Base-by-base conservation (phyloP, 176 grass and related monocot genomes). In the Lolium perenne region DNA sequence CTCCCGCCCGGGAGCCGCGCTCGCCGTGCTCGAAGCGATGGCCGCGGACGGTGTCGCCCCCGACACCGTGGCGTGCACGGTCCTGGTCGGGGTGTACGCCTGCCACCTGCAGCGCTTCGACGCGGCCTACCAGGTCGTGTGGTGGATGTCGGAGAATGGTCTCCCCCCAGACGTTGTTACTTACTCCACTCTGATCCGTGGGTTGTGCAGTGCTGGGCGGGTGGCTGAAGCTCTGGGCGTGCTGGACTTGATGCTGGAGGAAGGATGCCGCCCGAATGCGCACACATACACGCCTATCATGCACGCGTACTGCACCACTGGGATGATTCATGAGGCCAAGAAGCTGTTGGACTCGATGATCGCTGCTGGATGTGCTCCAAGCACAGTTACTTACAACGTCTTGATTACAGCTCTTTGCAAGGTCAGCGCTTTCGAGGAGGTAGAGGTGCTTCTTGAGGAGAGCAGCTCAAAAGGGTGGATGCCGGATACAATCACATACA, bases 271-370 rank as follows among this genome's bases (percentile, higher is more conserved):
- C 15, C 95, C 95, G 7, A 98, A 98, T 79, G 93, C 82, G 10
- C 90, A 89, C 85, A 91, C 95, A 35, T 95, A 89, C 62, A 98
- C 95, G 8, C 93, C 95, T 5, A 94, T 98, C 57, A 73, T 98
- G 20, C 91, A 98, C 26, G 89, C 91, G 6, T 98, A 95, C 74
- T 92, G 95, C 23, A 8, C 5, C 4, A 8, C 45, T 18, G 91
- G 93, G 43, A 88, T 76, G 84, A 86, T 93, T 45, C 59, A 86
- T 69, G 88, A 95, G 59, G 91, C 93, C 29, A 91, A 89, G 69
- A 38, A 53, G 26, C 79, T 95, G 29, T n/a, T 94, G 83, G 70
- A 80, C n/a, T 83, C 93, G 1, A 98, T 95, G 95, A 83, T 78
- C 11, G 58, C 68, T 10, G 67, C 85, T 58, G 90, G 90, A 54